Base-by-base conservation (phyloP, 306 rosid species). In the Erythrophleum fordii region DNA sequence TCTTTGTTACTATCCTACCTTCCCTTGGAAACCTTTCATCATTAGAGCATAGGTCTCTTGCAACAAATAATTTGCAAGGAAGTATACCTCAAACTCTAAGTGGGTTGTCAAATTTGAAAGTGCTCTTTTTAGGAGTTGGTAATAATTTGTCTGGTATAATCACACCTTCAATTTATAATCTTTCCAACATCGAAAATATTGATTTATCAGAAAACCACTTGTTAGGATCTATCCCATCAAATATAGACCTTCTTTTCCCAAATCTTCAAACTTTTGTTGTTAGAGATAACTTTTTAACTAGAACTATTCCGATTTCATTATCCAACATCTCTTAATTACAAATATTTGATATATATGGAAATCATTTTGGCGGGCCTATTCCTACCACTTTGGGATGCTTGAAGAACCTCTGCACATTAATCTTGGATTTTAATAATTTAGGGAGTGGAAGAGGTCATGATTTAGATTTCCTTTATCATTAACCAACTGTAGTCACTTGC, bases 1-100 rank as follows among this genome's bases (percentile, higher is more conserved):
- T 78, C 8, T 65, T 46, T 67, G 86, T 80, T 26, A 46, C 25
- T 78, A 83, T 83, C 17, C 83, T 80, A 35, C 44, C 29, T 0
- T 78, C 83, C 23, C 46, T 78, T 67, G 86, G 86, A 29, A 83
- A 83, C 45, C 68, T 66, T 34, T 78, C 86, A 35, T 66, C 68
- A 61, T 34, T 83, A 4, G 22, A 5, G 11, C 2, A 0, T 4
- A 6, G 76, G 0, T 8, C 42, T 45, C 34, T 78, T 56, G 4
- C 73, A 55, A 0, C 0, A 20, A 83, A 83, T 73, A 75, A 73
- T 56, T 75, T 83, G 42, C 68, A 23, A 48, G 83, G 83, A 66
- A 56, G 13, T 17, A 73, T 83, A 66, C 76, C 83, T 14, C 52
- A n/a, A 34, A 18, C 29, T 6, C 13, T 83, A 2, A 80, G 86